A percentile compares a stretch with the other conserved stretches of the same genome.
Evolutionary conservation across 192 early-diverging fungal species (phyloP).

Genomic region (Pilaira anomala): DNA sequence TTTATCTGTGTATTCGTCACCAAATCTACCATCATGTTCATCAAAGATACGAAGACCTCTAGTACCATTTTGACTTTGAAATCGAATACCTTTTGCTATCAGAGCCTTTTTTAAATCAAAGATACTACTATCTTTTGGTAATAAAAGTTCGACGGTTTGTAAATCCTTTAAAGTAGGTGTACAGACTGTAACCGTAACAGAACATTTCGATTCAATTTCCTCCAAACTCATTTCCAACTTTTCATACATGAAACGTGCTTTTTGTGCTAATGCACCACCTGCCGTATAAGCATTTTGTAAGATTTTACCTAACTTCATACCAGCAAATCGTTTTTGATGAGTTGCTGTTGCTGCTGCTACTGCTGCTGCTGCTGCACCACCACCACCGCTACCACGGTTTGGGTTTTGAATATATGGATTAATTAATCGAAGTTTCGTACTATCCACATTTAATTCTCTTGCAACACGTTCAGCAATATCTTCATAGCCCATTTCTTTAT

Average conservation of each 20-base stretch:
- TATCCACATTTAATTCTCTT: constrained; percentile 53
- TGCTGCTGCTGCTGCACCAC: too few species aligned
- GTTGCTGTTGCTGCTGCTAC: too few species aligned
- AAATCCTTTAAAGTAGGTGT: constrained; percentile 65
- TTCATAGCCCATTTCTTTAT: constrained; percentile 68
- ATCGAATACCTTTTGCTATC: constrained; percentile 46
- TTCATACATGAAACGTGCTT: constrained; percentile 68
- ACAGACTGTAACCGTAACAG: constrained; percentile 65
- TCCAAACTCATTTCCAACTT: constrained; percentile 73
- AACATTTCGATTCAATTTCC: constrained; percentile 81
- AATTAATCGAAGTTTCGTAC: constrained; percentile 60
- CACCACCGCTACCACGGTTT: background rate
- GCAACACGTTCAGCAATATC: constrained; percentile 64
- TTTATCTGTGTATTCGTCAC: constrained; percentile 34
- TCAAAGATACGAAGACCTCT: constrained; percentile 58
- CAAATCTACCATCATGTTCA: constrained; percentile 47
- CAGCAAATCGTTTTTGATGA: background rate
- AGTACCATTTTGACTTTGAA: constrained; percentile 35
- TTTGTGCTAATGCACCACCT: constrained; percentile 13
- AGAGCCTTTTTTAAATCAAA: constrained; percentile 52
- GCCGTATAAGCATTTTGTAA: constrained; percentile 21
- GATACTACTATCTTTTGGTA: constrained; percentile 56
- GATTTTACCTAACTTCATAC: constrained; percentile 37
- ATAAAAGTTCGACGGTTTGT: constrained; percentile 56
- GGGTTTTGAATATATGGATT: background rate